phyloP scores from a whole-genome alignment of 306 rosid species.

The Lagenaria siceraria region DNA sequence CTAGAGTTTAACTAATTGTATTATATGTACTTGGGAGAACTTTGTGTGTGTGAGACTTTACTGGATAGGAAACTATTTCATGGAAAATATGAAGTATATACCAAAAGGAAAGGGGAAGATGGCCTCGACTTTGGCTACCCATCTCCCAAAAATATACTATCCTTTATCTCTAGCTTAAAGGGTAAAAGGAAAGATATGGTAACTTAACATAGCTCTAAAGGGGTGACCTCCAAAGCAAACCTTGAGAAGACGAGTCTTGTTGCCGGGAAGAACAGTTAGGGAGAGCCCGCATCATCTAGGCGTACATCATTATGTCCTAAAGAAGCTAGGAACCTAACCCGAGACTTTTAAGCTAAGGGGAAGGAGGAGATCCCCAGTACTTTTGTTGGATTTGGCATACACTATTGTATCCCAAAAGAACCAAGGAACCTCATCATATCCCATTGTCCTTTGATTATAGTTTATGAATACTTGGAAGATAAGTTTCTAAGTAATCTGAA shows the following conservation, averaged over 20 bases:
- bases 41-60: neutral
- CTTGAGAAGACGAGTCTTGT: neutral
- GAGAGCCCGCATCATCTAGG: neutral
- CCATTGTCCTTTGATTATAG: neutral
- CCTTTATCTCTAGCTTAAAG: neutral
- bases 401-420: neutral
- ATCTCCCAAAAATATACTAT: neutral
- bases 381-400: neutral
- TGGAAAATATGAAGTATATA: neutral
- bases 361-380: neutral
- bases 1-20: neutral
- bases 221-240: neutral
- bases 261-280: neutral
- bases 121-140: neutral
- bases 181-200: neutral
- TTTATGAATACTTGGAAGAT: neutral
- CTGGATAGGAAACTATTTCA: neutral
- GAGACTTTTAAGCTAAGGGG: neutral
- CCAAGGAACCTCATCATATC: neutral
- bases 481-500: neutral
- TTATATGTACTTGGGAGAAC: neutral
- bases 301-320: neutral
- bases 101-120: neutral
- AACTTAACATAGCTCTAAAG: neutral
- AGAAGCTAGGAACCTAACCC: neutral